Evolutionary conservation across 2,329 filamentous ascomycete species (phyloP).

Genomic region (Monosporascus ibericus): DNA sequence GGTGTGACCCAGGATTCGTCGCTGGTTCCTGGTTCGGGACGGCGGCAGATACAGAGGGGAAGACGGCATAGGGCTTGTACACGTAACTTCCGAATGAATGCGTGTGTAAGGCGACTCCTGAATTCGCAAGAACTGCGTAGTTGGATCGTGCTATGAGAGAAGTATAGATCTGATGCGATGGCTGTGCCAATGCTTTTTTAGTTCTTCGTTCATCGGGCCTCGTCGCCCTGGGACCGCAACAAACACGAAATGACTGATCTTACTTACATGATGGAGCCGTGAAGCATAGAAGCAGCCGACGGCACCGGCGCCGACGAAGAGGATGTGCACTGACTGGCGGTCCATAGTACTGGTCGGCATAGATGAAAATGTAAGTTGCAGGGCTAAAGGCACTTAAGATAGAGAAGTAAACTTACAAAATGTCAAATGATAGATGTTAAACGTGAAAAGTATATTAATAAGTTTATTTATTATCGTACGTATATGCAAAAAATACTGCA

Average conservation of each 20-base stretch:
- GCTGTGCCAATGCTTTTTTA: slow-evolving; percentile 27
- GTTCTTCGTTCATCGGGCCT: too few species aligned
- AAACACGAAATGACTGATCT: not conserved
- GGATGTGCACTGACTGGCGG: slow-evolving; percentile 45
- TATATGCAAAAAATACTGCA: too few species aligned
- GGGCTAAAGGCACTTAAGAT: not conserved
- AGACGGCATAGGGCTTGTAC: slow-evolving; percentile 57
- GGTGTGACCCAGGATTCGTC: slow-evolving; percentile 3
- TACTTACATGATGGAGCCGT: slow-evolving; percentile 53
- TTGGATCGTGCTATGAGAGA: slow-evolving; percentile 71
- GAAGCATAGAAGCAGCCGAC: slow-evolving; percentile 70
- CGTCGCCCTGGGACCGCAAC: not conserved
- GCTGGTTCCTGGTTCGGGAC: slow-evolving; percentile 19
- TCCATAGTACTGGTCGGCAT: slow-evolving; percentile 1
- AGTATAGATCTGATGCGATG: slow-evolving; percentile 46
- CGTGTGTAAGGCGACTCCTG: slow-evolving; percentile 60
- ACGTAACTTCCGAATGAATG: slow-evolving; percentile 61
- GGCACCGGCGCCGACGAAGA: slow-evolving; percentile 65
- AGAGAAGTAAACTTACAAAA: too few species aligned
- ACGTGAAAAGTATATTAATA: too few species aligned
- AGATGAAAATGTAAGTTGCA: not conserved
- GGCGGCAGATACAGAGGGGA: slow-evolving; percentile 54
- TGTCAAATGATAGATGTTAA: too few species aligned
- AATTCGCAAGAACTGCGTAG: slow-evolving; percentile 54
- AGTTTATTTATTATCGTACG: too few species aligned